Conservation (phyloP, 345 rosid genomes). For the Eutrema heterophyllum region DNA sequence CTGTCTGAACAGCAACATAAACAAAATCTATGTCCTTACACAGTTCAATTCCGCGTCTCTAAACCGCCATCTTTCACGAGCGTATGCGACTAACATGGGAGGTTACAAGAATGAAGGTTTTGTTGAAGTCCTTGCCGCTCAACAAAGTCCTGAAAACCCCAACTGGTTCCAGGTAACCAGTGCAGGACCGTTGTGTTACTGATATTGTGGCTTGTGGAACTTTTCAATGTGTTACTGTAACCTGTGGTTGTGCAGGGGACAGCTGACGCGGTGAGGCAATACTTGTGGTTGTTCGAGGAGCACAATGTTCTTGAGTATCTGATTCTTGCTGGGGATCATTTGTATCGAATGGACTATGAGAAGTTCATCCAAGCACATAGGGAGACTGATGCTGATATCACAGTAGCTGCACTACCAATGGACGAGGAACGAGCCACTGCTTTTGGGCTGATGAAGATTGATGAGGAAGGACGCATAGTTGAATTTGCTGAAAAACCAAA, state of each 20-base stretch:
- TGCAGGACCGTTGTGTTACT: neutral
- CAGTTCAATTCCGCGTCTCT: slow-evolving; percentile 95
- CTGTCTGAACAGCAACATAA: slow-evolving; percentile 80
- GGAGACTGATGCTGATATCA: slow-evolving; percentile 94
- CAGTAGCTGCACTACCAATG: slow-evolving; percentile 96
- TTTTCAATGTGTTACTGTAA: neutral
- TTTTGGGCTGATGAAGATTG: slow-evolving; percentile 95
- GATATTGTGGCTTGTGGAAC: neutral
- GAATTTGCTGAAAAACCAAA: slow-evolving; percentile 95
- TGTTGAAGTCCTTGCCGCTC: slow-evolving; percentile 97
- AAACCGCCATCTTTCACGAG: slow-evolving; percentile 88
- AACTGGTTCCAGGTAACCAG: slow-evolving; percentile 85
- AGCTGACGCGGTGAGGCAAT: slow-evolving; percentile 98
- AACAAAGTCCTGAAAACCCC: slow-evolving; percentile 96
- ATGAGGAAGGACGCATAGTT: slow-evolving; percentile 92
- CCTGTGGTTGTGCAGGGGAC: slow-evolving; percentile 58
- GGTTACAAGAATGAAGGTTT: slow-evolving; percentile 97
- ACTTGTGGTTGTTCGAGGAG: slow-evolving; percentile 95
- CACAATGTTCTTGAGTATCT: slow-evolving; percentile 84
- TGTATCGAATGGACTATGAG: slow-evolving; percentile 94
- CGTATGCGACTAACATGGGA: slow-evolving; percentile 93
- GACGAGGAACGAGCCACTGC: slow-evolving; percentile 92
- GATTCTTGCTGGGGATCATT: slow-evolving; percentile 96
- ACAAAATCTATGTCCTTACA: slow-evolving; percentile 89
- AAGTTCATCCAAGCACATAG: slow-evolving; percentile 95